Base-by-base conservation (phyloP, 2,329 filamentous ascomycete genomes). In the Hypoxylon sp. region DNA sequence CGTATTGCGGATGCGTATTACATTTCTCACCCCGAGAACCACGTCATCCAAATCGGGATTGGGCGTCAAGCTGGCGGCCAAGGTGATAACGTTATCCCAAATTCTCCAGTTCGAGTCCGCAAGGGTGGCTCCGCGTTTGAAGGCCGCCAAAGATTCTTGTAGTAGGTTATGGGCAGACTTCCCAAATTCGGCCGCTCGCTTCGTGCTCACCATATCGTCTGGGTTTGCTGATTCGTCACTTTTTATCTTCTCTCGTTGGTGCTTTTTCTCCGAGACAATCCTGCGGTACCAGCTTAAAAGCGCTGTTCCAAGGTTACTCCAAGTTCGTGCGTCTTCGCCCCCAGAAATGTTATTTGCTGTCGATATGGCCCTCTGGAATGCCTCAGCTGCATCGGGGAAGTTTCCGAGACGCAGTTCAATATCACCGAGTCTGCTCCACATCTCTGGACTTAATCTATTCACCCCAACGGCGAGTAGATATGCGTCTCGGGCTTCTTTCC, bases 51-150 rank as follows among this genome's bases (percentile, higher is more conserved):
- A 90, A 0, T 91, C 89, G 0, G 93, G 91, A 1, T 44, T 60
- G 0, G 95, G 94, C 0, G 85, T 86, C 29, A 96, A 87, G 1
- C 93, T 92, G 0, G 92, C 89, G 0, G 93, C 92, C 22, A 98
- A 90, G 0, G 94, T 96, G 63, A 99, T 88, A 14, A 98, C 91
- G 75, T 99, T 99, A 78, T 97, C 93, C 95, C 95, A 98, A 79
- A 99, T 98, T 73, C 93, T 90, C 87, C 92, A 93, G 81, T 95
- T 95, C 74, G 94, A 91, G 79, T 93, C 88, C 55, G 97, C 94
- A 24, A 97, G 87, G 3, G 88, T 87, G 0, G 94, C 94, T 9
- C 94, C 96, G 70, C 92, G 91, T 78, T 97, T 96, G 80, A 97
- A 93, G 0, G 96, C 95, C 5, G 88, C 84, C 0, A 99, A 87